Conservation (phyloP, 306 rosid genomes). For the Cucurbita moschata region DNA sequence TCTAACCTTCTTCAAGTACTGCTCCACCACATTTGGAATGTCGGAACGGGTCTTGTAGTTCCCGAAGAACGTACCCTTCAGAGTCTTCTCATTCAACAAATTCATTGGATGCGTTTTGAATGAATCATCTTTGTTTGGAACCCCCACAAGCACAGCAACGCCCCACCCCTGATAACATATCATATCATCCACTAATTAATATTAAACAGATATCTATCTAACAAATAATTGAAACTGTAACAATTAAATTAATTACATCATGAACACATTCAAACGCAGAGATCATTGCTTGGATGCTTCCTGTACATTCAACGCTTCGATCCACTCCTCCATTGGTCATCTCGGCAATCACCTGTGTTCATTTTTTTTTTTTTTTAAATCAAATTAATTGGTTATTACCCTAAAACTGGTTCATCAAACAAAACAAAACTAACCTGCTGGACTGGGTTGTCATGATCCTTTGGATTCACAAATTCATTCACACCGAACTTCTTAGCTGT, state of each 20-base stretch:
- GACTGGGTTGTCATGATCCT: constrained; percentile 65
- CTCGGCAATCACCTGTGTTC: constrained; percentile 57
- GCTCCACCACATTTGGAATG: constrained; percentile 58
- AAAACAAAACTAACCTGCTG: constrained; percentile 18
- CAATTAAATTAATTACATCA: constrained; percentile 25
- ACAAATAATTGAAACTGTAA: no score
- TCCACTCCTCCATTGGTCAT: constrained; percentile 90
- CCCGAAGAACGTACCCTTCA: constrained; percentile 80
- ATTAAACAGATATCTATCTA: no score
- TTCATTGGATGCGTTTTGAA: constrained; percentile 69
- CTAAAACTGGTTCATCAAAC: no score
- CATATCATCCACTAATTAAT: no score
- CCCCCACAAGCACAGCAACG: constrained; percentile 82
- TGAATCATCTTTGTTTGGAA: constrained; percentile 66
- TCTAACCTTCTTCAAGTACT: constrained; percentile 47
- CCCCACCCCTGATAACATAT: constrained; percentile 62
- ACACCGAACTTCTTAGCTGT: constrained; percentile 69
- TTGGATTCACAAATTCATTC: constrained; percentile 76
- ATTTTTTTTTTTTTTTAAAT: no score
- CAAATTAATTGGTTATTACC: no score
- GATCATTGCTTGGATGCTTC: constrained; percentile 77
- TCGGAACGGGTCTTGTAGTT: constrained; percentile 77
- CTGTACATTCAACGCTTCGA: constrained; percentile 76
- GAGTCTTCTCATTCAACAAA: constrained; percentile 64
- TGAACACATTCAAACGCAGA: constrained; percentile 93